These are phyloP conservation scores for Rutstroemia sp. DNA, from an alignment of 2,329 filamentous ascomycete species.

Conservation along the genomic window DNA sequence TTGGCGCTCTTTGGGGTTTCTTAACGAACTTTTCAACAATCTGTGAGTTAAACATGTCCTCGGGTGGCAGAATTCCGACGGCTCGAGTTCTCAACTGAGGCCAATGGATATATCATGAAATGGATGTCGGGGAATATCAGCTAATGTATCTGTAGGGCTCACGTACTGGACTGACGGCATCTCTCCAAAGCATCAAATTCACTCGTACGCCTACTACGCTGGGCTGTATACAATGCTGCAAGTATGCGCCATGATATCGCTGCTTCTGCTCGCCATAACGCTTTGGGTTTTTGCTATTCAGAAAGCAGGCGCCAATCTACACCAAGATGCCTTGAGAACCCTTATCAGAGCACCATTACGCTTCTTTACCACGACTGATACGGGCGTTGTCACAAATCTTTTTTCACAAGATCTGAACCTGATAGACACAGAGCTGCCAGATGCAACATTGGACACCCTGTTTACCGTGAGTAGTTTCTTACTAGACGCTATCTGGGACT, in stretches of 20 bases:
- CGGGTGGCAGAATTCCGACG: not conserved
- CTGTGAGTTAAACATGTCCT: slow-evolving; percentile 13
- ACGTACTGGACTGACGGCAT: slow-evolving; percentile 24
- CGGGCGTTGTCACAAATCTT: slow-evolving; percentile 18
- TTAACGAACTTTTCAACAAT: slow-evolving; percentile 26
- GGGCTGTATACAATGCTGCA: slow-evolving; percentile 27
- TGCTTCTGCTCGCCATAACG: slow-evolving; percentile 16
- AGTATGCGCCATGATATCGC: slow-evolving; percentile 19
- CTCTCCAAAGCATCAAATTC: slow-evolving; percentile 13
- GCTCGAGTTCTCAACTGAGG: not conserved
- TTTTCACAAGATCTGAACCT: slow-evolving; percentile 23
- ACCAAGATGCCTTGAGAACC: slow-evolving; percentile 18
- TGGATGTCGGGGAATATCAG: not conserved
- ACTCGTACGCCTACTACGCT: slow-evolving; percentile 22
- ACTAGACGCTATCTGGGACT: not conserved
- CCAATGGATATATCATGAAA: not conserved
- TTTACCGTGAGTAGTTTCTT: slow-evolving; percentile 1
- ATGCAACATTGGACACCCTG: slow-evolving; percentile 8
- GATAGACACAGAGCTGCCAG: slow-evolving; percentile 23
- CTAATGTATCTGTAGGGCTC: slow-evolving; percentile 14
- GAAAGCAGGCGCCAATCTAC: slow-evolving; percentile 21
- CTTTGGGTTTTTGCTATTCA: slow-evolving; percentile 19
- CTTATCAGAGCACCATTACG: slow-evolving; percentile 13
- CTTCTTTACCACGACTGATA: slow-evolving; percentile 17
- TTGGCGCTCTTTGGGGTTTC: slow-evolving; percentile 17